A percentile compares a stretch with the other conserved stretches of the same genome.
phyloP scores from a whole-genome alignment of 225 moss, liverwort and hornwort genomes.

The Physcomitrellopsis africana region DNA sequence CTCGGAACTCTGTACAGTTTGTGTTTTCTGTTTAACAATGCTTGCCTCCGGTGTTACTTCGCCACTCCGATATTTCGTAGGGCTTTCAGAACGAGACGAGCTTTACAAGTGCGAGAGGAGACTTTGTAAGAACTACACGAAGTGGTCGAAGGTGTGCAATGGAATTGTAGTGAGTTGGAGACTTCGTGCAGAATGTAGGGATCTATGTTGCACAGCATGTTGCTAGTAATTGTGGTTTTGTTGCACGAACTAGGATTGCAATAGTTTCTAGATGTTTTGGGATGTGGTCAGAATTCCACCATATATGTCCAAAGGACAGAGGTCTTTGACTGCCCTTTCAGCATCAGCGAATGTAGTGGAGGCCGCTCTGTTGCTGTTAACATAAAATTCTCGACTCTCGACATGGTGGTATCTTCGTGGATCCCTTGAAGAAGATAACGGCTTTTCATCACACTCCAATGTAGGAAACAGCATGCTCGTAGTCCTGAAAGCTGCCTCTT shows the following conservation, averaged over 20 bases:
- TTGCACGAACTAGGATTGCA: conserved; percentile 12
- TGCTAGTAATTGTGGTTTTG: too few relatives aligned
- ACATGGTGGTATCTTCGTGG: conserved; percentile 60
- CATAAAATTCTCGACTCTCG: conserved; percentile 39
- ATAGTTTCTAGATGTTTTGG: conserved; percentile 40
- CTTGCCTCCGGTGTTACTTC: too few relatives aligned
- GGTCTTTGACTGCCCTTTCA: conserved; percentile 38
- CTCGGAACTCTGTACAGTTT: too few relatives aligned
- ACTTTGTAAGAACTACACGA: too few relatives aligned
- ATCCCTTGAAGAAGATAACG: conserved; percentile 70
- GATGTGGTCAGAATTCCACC: conserved; percentile 38
- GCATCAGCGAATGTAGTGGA: conserved; percentile 45
- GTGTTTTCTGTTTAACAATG: too few relatives aligned
- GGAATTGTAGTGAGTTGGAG: too few relatives aligned
- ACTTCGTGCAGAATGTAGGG: too few relatives aligned
- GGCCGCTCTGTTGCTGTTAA: conserved; percentile 24
- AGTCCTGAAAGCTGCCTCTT: conserved; percentile 49
- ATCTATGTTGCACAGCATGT: too few relatives aligned
- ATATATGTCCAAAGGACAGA: conserved; percentile 48
- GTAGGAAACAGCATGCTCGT: conserved; percentile 42
- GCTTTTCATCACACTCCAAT: conserved; percentile 70
- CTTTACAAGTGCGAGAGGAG: too few relatives aligned
- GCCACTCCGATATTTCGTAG: too few relatives aligned
- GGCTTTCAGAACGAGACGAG: too few relatives aligned
- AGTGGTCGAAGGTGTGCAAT: too few relatives aligned